Percentiles rank a stretch among this genome's conserved stretches.
phyloP scores from a whole-genome alignment of 1,284 basidiomycete species.

The Fomitopsis palustris region DNA sequence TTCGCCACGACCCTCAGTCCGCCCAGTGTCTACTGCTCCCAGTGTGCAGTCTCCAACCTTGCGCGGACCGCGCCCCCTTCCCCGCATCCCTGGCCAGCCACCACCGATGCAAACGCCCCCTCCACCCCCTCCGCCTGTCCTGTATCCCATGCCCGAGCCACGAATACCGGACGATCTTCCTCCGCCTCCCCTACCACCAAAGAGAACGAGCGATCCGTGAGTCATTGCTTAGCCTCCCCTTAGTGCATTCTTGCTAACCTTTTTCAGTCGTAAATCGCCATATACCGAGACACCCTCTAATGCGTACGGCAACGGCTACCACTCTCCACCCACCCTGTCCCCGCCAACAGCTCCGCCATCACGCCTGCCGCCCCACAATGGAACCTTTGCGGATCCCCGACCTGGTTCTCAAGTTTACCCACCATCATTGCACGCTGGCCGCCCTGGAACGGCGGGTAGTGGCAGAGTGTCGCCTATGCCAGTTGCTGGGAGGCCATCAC shows the following conservation, averaged over 20 bases:
- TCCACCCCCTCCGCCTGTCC: constrained; percentile 15
- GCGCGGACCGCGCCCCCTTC: constrained; percentile 25
- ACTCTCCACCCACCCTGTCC: constrained; percentile 9
- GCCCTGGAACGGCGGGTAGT: background rate
- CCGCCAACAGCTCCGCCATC: constrained; percentile 12
- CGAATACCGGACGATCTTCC: constrained; percentile 17
- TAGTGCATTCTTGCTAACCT: background rate
- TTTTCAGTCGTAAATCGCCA: constrained; percentile 18
- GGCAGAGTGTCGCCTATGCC: background rate
- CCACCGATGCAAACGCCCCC: constrained; percentile 21
- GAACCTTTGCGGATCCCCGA: constrained; percentile 14
- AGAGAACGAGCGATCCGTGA: constrained; percentile 25
- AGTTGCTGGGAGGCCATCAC: background rate
- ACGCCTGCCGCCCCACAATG: constrained; percentile 15
- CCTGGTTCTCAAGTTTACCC: constrained; percentile 9
- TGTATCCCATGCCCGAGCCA: constrained; percentile 23
- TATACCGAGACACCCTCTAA: constrained; percentile 9
- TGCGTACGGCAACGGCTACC: constrained; percentile 3
- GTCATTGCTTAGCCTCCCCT: constrained; percentile 6
- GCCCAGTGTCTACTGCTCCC: constrained; percentile 11
- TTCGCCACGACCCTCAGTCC: constrained; percentile 22
- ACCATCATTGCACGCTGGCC: background rate
- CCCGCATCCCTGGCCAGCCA: constrained; percentile 24
- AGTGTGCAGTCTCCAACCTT: constrained; percentile 25
- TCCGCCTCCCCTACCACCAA: constrained; percentile 12